Percentiles rank a stretch among this genome's conserved stretches.
phyloP scores from a whole-genome alignment of 2,329 filamentous ascomycete genomes.

The Pyrenochaeta sp. region DNA sequence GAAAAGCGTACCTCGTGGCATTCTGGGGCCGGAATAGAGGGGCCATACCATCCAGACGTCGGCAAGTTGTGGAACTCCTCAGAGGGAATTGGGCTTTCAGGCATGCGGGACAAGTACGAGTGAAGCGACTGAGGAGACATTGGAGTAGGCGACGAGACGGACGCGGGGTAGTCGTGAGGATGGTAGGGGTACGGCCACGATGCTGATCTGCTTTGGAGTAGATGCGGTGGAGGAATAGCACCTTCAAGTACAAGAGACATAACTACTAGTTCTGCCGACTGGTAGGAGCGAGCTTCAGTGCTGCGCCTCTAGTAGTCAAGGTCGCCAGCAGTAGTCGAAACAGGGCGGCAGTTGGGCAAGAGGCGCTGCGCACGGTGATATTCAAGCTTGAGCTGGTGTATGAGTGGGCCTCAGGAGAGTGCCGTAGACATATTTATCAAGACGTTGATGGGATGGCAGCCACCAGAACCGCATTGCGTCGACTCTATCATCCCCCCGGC shows the following conservation, averaged over 20 bases:
- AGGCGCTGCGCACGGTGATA: slow-evolving; percentile 13
- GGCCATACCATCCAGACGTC: slow-evolving; percentile 41
- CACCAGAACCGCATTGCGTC: slow-evolving; percentile 37
- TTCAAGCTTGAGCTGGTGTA: slow-evolving; percentile 17
- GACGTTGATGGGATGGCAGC: slow-evolving; percentile 23
- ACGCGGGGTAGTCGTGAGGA: slow-evolving; percentile 34
- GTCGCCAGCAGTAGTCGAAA: slow-evolving; percentile 17
- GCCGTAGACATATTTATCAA: slow-evolving; percentile 36
- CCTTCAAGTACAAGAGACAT: slow-evolving; percentile 49
- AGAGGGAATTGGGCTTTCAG: slow-evolving; percentile 36
- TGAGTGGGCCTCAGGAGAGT: slow-evolving; percentile 24
- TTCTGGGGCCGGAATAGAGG: slow-evolving; percentile 41
- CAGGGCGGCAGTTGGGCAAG: slow-evolving; percentile 14
- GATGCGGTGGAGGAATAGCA: slow-evolving; percentile 46
- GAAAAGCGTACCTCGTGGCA: slow-evolving; percentile 39
- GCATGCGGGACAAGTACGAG: slow-evolving; percentile 39
- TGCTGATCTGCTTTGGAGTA: slow-evolving; percentile 35
- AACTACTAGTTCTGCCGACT: slow-evolving; percentile 20
- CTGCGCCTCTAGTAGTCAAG: slow-evolving; percentile 24
- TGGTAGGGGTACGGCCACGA: slow-evolving; percentile 42
- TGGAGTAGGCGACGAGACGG: slow-evolving; percentile 37
- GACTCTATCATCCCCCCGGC: slow-evolving; percentile 45
- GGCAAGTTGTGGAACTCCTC: slow-evolving; percentile 35
- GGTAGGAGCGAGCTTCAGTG: slow-evolving; percentile 18
- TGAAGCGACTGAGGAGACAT: slow-evolving; percentile 46